phyloP scores from a whole-genome alignment of 192 early-diverging fungal genomes.

The Funneliformis mosseae region DNA sequence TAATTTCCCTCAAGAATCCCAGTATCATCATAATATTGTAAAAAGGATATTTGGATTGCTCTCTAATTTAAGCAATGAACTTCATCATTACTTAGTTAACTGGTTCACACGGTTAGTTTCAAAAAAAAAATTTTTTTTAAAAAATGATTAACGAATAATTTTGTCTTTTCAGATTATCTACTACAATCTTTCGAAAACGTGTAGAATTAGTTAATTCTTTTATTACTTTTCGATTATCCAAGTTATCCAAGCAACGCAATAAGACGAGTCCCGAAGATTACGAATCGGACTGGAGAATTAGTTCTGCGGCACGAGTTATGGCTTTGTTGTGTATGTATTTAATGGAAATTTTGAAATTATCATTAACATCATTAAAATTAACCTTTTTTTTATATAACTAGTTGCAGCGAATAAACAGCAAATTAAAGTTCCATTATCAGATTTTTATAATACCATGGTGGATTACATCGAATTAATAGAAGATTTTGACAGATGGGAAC shows the following conservation, averaged over 20 bases:
- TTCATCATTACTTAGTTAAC: slow-evolving; percentile 86
- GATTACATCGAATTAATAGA: slow-evolving; percentile 71
- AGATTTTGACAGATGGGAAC: slow-evolving; percentile 79
- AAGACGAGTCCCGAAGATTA: slow-evolving; percentile 51
- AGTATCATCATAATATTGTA: slow-evolving; percentile 84
- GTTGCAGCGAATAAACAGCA: slow-evolving; percentile 66
- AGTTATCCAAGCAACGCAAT: slow-evolving; percentile 65
- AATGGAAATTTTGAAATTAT: not conserved
- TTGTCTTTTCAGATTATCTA: slow-evolving; percentile 48
- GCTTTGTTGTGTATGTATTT: slow-evolving; percentile 71
- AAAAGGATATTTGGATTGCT: slow-evolving; percentile 80
- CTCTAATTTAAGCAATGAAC: slow-evolving; percentile 78
- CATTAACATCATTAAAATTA: not conserved
- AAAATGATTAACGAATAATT: too few relatives aligned
- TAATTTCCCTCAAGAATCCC: slow-evolving; percentile 72
- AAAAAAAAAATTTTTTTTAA: not conserved
- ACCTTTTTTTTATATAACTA: not conserved
- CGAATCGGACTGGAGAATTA: slow-evolving; percentile 83
- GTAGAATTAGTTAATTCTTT: slow-evolving; percentile 86
- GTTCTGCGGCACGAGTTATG: slow-evolving; percentile 86
- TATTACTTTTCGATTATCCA: slow-evolving; percentile 78
- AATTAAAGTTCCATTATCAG: slow-evolving; percentile 62
- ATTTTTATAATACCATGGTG: slow-evolving; percentile 85
- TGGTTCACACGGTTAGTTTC: slow-evolving; percentile 71
- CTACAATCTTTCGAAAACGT: slow-evolving; percentile 65